These are phyloP conservation scores for Bipolaris zeicola DNA, from an alignment of 2,329 filamentous ascomycete genomes.

Conservation along the genomic window DNA sequence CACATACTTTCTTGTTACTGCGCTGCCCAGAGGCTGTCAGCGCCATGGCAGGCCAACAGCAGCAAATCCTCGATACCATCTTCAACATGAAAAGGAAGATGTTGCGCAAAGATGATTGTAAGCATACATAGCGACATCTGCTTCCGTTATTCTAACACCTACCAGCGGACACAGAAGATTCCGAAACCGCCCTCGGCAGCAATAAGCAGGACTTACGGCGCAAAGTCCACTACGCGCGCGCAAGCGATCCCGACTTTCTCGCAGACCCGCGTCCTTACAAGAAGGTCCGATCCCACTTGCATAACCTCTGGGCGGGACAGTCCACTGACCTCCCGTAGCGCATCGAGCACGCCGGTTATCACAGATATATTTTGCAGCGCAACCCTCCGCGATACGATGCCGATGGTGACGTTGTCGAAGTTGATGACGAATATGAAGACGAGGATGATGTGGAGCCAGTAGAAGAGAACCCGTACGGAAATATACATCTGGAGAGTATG, in stretches of 20 bases:
- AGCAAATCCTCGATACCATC: conserved; percentile 49
- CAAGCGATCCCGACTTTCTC: conserved; percentile 66
- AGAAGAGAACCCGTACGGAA: conserved; percentile 75
- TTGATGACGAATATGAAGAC: conserved; percentile 71
- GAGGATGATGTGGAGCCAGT: conserved; percentile 65
- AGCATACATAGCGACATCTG: conserved; percentile 3
- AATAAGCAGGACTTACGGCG: conserved; percentile 81
- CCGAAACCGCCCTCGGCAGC: conserved; percentile 72
- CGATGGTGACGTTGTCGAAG: conserved; percentile 77
- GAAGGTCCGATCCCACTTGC: conserved; percentile 59
- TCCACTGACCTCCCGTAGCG: conserved; percentile 55
- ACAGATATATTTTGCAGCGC: conserved; percentile 72
- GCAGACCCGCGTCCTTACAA: conserved; percentile 72
- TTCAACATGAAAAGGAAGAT: conserved; percentile 49
- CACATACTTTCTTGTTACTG: conserved; percentile 19
- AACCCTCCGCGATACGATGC: conserved; percentile 77
- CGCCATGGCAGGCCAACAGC: conserved; percentile 49
- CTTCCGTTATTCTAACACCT: conserved; percentile 20
- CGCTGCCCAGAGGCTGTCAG: conserved; percentile 24
- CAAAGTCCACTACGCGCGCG: conserved; percentile 71
- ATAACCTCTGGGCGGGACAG: conserved; percentile 5
- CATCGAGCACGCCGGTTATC: conserved; percentile 75
- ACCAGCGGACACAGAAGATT: conserved; percentile 77
- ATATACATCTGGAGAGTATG: conserved; percentile 73
- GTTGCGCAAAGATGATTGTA: conserved; percentile 44